Conservation (phyloP, 2,329 filamentous ascomycete species). For the Neonectria ditissima region DNA sequence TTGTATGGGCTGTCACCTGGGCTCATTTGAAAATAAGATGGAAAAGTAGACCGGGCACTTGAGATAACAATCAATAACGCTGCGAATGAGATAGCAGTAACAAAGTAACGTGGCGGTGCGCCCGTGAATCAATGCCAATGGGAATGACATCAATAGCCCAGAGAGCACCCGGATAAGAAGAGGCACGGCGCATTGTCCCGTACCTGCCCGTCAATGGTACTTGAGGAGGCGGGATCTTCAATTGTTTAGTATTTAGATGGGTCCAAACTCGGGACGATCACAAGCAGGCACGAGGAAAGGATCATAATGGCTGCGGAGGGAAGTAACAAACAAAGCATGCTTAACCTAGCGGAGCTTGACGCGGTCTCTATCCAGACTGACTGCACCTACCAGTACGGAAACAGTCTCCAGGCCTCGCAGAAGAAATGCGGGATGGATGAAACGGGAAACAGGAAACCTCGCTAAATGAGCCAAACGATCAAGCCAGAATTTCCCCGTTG, state of each 20-base stretch:
- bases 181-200: constrained; percentile 2
- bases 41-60: not conserved
- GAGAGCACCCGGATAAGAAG: constrained; percentile 7
- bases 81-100: not conserved
- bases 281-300: not conserved
- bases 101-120: constrained; percentile 6
- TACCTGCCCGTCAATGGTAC: not conserved
- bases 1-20: not conserved
- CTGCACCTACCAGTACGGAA: not conserved
- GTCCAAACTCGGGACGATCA: not conserved
- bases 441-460: not conserved
- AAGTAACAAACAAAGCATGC: not conserved
- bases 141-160: constrained; percentile 1
- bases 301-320: no score
- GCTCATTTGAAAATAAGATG: not conserved
- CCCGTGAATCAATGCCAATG: constrained; percentile 18
- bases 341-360: no score
- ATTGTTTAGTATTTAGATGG: constrained; percentile 9
- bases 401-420: not conserved
- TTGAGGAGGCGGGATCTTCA: not conserved
- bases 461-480: not conserved
- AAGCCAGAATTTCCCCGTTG: not conserved
- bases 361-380: no score
- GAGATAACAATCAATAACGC: constrained; percentile 6
- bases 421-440: not conserved